Base-by-base conservation (phyloP, 2,329 filamentous ascomycete species). In the Fusarium albosuccineum region DNA sequence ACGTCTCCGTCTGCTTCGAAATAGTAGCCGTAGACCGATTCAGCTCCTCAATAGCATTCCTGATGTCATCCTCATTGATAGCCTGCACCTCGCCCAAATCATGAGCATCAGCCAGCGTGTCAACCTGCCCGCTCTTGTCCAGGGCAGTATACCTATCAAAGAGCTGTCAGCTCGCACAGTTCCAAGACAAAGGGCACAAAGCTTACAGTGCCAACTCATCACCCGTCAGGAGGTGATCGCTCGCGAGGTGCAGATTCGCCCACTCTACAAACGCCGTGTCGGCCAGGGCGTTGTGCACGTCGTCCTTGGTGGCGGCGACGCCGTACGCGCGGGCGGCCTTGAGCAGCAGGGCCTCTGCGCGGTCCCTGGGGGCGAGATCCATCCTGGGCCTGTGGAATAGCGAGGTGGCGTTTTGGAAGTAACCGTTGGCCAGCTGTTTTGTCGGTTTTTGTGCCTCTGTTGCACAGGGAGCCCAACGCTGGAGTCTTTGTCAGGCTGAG, bases 11-110 rank as follows among this genome's bases (percentile, higher is more conserved):
- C 72, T 92, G 90, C 75, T 86, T 85, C 64, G 86, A 82, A 29
- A 92, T 91, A 16, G 84, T 85, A 16, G 83, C 83, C 1, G 91
- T 92, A 2, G 90, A 91, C 37, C 81, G 81, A 61, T 86, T 83
- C n/a, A 93, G 80, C 54, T 90, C 86, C 4, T 85, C 82, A 50
- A 91, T 87, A 14, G 91, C 90, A 40, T 80, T 76, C 54, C 82
- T 82, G 57, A 92, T 80, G 52, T 92, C 88, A 27, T 85, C 79
- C 59, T 92, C 89, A 13, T 81, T 78, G 45, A 91, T 76, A 6
- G 85, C 82, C 55, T 83, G 83, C 34, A 85, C 77, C 33, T 79
- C 71, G 5, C 81, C 78, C n/a, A 85, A 68, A 66, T 87, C 82
- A 57, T 83, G 77, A 37, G 78, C 69, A 16, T 79, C 80, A 5